Base-by-base conservation (phyloP, 805 yeast genomes). In the Candida xiaguanensis region DNA sequence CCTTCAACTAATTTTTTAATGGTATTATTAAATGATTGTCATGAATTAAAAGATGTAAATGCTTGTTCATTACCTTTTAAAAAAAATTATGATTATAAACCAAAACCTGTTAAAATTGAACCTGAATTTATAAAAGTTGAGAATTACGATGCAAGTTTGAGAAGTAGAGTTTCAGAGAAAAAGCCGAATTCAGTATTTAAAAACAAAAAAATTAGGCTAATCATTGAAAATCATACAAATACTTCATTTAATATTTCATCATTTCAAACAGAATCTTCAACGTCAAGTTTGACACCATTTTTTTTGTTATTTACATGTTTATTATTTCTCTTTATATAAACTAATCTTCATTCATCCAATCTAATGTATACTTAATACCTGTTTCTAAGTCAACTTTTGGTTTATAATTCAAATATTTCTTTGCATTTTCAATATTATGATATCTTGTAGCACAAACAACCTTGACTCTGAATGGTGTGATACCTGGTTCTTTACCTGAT, bases 391-490 rank as follows among this genome's bases (percentile, higher is more conserved):
- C 83, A 43, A 88, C 90, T 25, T 71, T 74, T 28, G 99, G 99
- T 46, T 68, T 65, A 59, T 93, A 93, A 2, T 84, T 96, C 41
- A 93, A 69, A 13, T 82, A 44, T 9, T 62, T 61, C 55, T 87
- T 89, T 4, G 99, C 98, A 62, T 89, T 91, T 26, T 85, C 53
- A 45, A 93, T 89, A 56, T 90, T 87, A 60, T 91, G 96, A 61
- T 93, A 93, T 61, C 99, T 82, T 45, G 77, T 78, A 15, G 98
- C 98, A 63, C 96, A 88, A 9, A 90, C 90, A 39, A 91, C 80
- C 47, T 79, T 84, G 16, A 89, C 99, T 63, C 98, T 79, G 67
- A 91, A 93, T 2, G 98, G 95, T 2, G 98, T 89, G 46, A 93
- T 71, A n/a, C 95, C 95, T 2, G 97, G 86, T 55, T 88, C 95